A percentile compares a stretch with the other conserved stretches of the same genome.
These are phyloP conservation scores for Solanum sejunctum DNA, from an alignment of 257 asterid genomes.

Conservation along the genomic window DNA sequence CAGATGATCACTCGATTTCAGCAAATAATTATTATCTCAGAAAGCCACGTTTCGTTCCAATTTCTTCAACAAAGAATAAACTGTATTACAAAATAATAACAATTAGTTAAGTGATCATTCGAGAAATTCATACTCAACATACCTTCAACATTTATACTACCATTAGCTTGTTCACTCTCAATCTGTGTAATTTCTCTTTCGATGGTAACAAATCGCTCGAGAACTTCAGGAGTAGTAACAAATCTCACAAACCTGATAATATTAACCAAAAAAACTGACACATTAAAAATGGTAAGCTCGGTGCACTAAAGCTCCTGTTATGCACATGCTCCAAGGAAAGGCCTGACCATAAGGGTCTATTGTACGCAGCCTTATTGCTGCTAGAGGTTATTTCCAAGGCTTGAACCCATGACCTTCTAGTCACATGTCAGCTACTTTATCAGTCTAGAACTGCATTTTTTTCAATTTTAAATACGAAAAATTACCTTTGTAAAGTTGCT, in stretches of 20 bases:
- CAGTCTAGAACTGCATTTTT: not conserved
- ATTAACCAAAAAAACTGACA: not conserved
- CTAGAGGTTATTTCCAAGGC: too few relatives aligned
- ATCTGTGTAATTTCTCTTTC: constrained; percentile 69
- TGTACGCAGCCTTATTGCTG: too few relatives aligned
- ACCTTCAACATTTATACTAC: constrained; percentile 34
- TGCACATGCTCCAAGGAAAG: too few relatives aligned
- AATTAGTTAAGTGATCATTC: too few relatives aligned
- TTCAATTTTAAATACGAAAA: not conserved
- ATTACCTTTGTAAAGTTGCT: constrained; percentile 58
- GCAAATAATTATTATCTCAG: not conserved
- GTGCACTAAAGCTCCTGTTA: too few relatives aligned
- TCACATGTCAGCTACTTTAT: not conserved
- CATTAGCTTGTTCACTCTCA: constrained; percentile 44
- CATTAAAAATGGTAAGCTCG: not conserved
- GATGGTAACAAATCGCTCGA: constrained; percentile 66
- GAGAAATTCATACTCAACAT: not conserved
- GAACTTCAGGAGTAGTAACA: constrained; percentile 71
- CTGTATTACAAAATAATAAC: not conserved
- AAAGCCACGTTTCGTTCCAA: not conserved
- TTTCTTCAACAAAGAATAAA: not conserved
- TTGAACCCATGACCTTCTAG: too few relatives aligned
- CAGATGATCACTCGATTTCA: not conserved
- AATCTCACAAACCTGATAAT: constrained; percentile 64
- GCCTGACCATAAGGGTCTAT: too few relatives aligned